Base-by-base conservation (phyloP, 805 yeast genomes). In the Yueomyces sinensis region DNA sequence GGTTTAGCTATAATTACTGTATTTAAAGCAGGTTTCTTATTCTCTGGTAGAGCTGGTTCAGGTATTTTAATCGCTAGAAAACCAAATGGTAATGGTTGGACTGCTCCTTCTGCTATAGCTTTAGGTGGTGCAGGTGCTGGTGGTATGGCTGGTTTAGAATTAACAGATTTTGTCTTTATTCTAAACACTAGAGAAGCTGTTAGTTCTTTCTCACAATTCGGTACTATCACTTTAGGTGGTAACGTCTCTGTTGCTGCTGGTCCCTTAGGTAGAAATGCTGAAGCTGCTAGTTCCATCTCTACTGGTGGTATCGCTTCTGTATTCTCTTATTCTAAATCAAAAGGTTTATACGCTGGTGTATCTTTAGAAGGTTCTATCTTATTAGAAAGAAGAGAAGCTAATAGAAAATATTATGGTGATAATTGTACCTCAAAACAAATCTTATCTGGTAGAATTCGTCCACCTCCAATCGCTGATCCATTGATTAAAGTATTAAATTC, bases 71-170 rank as follows among this genome's bases (percentile, higher is more conserved):
- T 89, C 18, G 95, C 96, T 4, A 66, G 96, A 39, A 66, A 91
- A 33, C 93, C 93, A 2, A 97, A 91, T 58, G 97, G 96, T 1
- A 60, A 81, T 0, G n/a, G n/a, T n/a, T 89, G 98, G 98, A 86
- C 96, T 13, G 94, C 96, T 3, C 98, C 98, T 1, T 78, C 94
- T 2, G 98, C 96, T 9, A 79, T 91, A 44, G 78, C 75, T 35
- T 82, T 96, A 17, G 97, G 94, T 3, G 98, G 97, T 47, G 97
- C 96, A 4, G 97, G 98, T 50, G 96, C 91, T 5, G 98, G 98
- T 39, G 98, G 98, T 30, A 93, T 86, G 63, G 73, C 91, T 43
- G 98, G 98, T 29, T 87, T 95, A 7, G 98, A 89, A 56, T 64
- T 89, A 49, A 89, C 98, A 2, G 97, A 89, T 62, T 89, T 89